These are phyloP conservation scores for Pugionium cornutum DNA, from an alignment of 345 rosid species.

Conservation along the genomic window DNA sequence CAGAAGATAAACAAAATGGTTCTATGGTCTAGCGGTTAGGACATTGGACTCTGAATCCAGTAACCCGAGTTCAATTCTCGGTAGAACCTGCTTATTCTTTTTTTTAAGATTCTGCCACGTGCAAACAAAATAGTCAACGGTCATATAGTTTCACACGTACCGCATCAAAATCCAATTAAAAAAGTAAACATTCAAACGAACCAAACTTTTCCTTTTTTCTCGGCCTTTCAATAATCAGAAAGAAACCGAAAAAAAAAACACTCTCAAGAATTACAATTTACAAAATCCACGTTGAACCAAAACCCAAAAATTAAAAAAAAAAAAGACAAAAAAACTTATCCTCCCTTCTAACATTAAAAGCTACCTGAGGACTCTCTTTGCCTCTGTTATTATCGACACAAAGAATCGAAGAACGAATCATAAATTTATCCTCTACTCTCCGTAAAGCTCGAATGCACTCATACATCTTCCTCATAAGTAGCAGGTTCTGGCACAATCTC, in stretches of 20 bases:
- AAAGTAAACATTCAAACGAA: not conserved
- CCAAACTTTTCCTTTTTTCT: not conserved
- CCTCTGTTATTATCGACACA: conserved; percentile 44
- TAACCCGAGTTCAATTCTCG: too few species aligned
- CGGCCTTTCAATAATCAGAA: conserved; percentile 9
- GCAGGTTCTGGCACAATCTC: conserved; percentile 88
- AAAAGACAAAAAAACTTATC: not conserved
- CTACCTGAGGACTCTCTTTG: conserved; percentile 36
- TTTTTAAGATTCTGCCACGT: not conserved
- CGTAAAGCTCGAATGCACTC: conserved; percentile 16
- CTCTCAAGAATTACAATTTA: conserved; percentile 39
- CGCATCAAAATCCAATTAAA: conserved; percentile 24
- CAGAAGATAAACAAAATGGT: too few species aligned
- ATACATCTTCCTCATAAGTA: conserved; percentile 47
- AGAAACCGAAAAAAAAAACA: conserved; percentile 23
- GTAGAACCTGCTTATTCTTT: not conserved
- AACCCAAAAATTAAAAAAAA: conserved; percentile 1
- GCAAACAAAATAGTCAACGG: not conserved
- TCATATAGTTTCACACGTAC: not conserved
- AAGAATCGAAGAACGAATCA: conserved; percentile 57
- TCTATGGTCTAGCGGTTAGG: too few species aligned
- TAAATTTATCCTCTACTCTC: conserved; percentile 35
- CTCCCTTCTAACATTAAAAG: conserved; percentile 23
- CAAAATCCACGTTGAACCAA: conserved; percentile 27
- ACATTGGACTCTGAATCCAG: too few species aligned